Evolutionary conservation across 2,329 filamentous ascomycete species (phyloP), one percentile per base, ranked within the genome.

Genomic region (Polytolypa hystricis): DNA sequence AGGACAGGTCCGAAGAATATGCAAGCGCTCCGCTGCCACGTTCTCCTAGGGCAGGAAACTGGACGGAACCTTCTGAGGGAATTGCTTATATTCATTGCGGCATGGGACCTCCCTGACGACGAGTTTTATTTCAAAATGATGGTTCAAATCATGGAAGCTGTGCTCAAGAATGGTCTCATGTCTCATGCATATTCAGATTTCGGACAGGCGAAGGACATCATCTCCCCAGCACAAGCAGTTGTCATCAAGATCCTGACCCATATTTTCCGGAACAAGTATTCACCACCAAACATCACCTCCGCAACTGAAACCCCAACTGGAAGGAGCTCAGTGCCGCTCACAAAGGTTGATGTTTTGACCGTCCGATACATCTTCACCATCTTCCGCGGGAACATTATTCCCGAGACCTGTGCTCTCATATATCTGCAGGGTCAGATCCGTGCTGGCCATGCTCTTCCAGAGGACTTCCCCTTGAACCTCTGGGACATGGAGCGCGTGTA

Each of bases 401-500:
- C 89, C 0, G 87, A 95, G 53, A 94, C 86, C 11, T 84, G 87
- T 37, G 87, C 87, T n/a, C 69, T 95, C 25, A 94, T 96, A 64
- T 85, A 91, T 52, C 72, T 94, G 3, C 89, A 96, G 62, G 84
- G 84, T 11, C 82, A 94, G 53, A 93, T 95, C 21, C 79, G 84
- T 28, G 77, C 80, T 27, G 78, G 80, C 20, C 71, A 78, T 39
- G 77, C 80, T 11, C 74, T 89, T 42, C 78, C 84, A 0, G 77
- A 84, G 43, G 87, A 95, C 51, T 96, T 95, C 50, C 89, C 89
- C 0, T 78, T 95, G 2, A 93, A 96, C 50, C 73, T 86, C 31
- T 96, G 89, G 89, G 89, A 96, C 51, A 93, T 96, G 81, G 89
- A 96, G 56, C 77, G 89, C 10, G 89, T 93, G 40, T 94, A 93